phyloP scores from a whole-genome alignment of 1,284 basidiomycete species.

The Sanguinoderma infundibulare region DNA sequence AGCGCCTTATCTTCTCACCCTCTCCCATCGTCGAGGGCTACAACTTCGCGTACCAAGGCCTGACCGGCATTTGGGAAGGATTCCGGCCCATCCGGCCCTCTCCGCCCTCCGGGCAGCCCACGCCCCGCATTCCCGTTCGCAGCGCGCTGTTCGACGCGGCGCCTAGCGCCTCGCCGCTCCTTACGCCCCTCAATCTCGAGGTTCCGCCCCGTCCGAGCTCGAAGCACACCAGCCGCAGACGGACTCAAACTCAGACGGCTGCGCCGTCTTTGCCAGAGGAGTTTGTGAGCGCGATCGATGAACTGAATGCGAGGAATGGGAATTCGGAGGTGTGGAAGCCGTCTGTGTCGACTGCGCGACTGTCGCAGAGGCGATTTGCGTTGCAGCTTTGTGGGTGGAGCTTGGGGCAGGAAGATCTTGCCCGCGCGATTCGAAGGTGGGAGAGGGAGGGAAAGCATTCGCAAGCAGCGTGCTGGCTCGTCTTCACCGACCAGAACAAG shows the following conservation, averaged over 20 bases:
- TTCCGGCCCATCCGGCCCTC: slow-evolving; percentile 44
- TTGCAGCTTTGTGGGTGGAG: slow-evolving; percentile 76
- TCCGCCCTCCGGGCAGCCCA: slow-evolving; percentile 32
- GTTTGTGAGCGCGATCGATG: slow-evolving; percentile 30
- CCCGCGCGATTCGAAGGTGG: slow-evolving; percentile 64
- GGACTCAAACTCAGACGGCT: slow-evolving; percentile 21
- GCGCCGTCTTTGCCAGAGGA: slow-evolving; percentile 29
- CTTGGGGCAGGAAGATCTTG: slow-evolving; percentile 65
- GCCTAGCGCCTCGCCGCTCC: slow-evolving; percentile 20
- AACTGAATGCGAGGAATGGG: slow-evolving; percentile 28
- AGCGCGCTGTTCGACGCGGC: slow-evolving; percentile 34
- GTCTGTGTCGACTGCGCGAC: slow-evolving; percentile 53
- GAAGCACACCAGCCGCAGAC: slow-evolving; percentile 26
- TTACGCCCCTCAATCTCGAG: slow-evolving; percentile 25
- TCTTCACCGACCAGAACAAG: slow-evolving; percentile 80
- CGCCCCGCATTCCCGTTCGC: slow-evolving; percentile 29
- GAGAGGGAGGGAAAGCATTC: slow-evolving; percentile 75
- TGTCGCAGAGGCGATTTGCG: slow-evolving; percentile 69
- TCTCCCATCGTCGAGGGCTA: slow-evolving; percentile 65
- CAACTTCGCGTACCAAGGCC: slow-evolving; percentile 84
- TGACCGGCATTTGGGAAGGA: slow-evolving; percentile 84
- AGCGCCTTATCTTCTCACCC: slow-evolving; percentile 58
- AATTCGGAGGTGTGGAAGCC: slow-evolving; percentile 50
- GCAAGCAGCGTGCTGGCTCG: slow-evolving; percentile 87
- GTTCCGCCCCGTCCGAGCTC: slow-evolving; percentile 25